Evolutionary conservation across 23 red algal species (phyloP).

Genomic region (Gracilariopsis chorda): DNA sequence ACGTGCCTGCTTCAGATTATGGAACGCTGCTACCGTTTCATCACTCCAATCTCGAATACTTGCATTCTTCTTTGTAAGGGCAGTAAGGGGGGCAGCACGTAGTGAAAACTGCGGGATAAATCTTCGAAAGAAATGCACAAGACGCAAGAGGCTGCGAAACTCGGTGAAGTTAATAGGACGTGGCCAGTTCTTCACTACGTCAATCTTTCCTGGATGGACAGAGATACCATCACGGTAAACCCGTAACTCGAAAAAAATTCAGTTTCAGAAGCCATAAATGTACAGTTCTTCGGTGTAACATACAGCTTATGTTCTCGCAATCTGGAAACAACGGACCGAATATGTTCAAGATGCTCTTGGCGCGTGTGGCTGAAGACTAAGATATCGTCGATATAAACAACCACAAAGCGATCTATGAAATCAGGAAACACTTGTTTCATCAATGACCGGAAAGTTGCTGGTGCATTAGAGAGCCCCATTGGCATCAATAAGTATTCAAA

Average conservation of each 20-base stretch:
- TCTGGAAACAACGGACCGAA: neutral
- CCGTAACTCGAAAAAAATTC: neutral
- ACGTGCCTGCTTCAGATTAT: neutral
- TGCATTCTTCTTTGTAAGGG: too few relatives aligned
- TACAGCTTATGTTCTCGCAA: neutral
- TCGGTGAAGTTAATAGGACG: neutral
- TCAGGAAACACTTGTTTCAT: constrained; percentile 11
- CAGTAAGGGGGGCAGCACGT: too few relatives aligned
- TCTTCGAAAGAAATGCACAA: constrained; percentile 12
- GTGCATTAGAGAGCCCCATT: constrained; percentile 1
- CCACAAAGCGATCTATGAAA: neutral
- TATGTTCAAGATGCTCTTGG: neutral
- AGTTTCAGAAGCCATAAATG: neutral
- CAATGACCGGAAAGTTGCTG: neutral
- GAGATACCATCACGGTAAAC: neutral
- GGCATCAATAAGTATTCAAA: constrained; percentile 4
- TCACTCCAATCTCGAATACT: too few relatives aligned
- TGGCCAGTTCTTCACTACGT: neutral
- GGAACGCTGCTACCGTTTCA: neutral
- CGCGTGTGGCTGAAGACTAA: neutral
- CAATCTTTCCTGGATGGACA: neutral
- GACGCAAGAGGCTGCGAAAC: neutral
- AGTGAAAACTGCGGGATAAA: neutral
- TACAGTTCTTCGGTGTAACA: neutral
- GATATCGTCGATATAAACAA: constrained; percentile 1